Percentiles rank a stretch among this genome's conserved stretches.
Conservation (phyloP, 108 stramenopile genomes). For the Aurantiochytrium sp. region DNA sequence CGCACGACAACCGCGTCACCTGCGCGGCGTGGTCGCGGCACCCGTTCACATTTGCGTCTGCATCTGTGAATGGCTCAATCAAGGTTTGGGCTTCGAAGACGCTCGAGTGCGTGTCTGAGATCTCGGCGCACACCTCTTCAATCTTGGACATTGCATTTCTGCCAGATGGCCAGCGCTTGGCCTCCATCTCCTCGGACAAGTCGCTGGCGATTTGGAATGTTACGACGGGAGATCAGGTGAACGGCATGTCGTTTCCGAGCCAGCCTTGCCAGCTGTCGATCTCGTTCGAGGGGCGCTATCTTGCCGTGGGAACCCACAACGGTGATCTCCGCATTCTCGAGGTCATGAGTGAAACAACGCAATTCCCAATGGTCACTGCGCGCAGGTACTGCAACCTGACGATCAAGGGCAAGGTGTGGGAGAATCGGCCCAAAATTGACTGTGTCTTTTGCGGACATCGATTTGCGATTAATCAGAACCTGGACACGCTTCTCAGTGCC, state of each 20-base stretch:
- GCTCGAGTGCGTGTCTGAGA: background rate
- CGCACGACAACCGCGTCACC: conserved; percentile 1
- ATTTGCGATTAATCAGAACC: background rate
- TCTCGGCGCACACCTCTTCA: background rate
- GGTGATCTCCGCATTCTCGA: background rate
- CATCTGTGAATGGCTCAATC: background rate
- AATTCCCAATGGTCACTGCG: background rate
- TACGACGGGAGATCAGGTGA: background rate
- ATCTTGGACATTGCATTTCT: background rate
- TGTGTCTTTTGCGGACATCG: background rate
- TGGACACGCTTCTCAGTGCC: background rate
- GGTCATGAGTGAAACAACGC: background rate
- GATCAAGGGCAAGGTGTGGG: conserved; percentile 11
- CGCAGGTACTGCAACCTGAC: background rate
- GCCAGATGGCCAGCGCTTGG: background rate
- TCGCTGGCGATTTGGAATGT: background rate
- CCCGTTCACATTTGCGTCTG: background rate
- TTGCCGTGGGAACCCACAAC: background rate
- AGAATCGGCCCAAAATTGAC: background rate
- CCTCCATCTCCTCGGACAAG: conserved; percentile 9
- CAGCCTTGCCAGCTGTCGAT: background rate
- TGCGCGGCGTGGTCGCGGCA: conserved; percentile 5
- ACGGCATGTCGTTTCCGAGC: background rate
- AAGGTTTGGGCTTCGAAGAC: background rate
- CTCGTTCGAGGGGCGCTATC: background rate